These are phyloP conservation scores for Phytophthora megakarya DNA, from an alignment of 352 stramenopile genomes.

Conservation along the genomic window DNA sequence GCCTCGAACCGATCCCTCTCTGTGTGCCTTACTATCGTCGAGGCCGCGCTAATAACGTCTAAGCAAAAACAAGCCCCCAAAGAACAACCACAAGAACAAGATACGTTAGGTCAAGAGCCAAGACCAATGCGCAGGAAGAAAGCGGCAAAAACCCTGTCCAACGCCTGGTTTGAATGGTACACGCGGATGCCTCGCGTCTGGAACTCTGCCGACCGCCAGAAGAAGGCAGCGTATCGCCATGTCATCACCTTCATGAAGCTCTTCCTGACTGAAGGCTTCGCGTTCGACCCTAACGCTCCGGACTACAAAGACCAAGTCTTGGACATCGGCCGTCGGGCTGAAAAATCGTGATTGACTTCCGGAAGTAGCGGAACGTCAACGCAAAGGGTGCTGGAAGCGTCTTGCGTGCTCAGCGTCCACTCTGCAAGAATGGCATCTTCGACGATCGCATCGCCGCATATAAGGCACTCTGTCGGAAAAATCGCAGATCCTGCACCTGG, in stretches of 20 bases:
- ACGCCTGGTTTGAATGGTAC: too few species aligned
- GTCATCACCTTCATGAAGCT: too few species aligned
- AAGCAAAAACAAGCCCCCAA: too few species aligned
- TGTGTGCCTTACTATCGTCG: too few species aligned
- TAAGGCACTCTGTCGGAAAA: conserved; percentile 9
- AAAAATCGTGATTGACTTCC: conserved; percentile 2
- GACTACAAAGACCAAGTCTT: conserved; percentile 18
- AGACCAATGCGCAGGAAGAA: conserved; percentile 8
- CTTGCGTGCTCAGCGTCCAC: conserved; percentile 1
- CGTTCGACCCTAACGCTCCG: background rate
- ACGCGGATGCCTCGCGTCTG: too few species aligned
- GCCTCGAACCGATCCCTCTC: too few species aligned
- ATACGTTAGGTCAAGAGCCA: conserved; percentile 6
- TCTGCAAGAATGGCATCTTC: conserved; percentile 1
- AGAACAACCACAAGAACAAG: too few species aligned
- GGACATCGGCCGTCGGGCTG: background rate
- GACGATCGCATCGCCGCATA: conserved; percentile 7
- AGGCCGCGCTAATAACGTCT: too few species aligned
- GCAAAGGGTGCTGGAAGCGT: conserved; percentile 8
- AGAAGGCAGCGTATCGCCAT: too few species aligned
- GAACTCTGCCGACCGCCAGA: too few species aligned
- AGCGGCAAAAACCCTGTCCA: background rate
- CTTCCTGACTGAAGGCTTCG: background rate
- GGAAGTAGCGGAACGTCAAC: background rate
- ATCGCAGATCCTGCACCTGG: too few species aligned